Evolutionary conservation across 306 rosid genomes (phyloP).

Genomic region (Cucurbita ficifolia): DNA sequence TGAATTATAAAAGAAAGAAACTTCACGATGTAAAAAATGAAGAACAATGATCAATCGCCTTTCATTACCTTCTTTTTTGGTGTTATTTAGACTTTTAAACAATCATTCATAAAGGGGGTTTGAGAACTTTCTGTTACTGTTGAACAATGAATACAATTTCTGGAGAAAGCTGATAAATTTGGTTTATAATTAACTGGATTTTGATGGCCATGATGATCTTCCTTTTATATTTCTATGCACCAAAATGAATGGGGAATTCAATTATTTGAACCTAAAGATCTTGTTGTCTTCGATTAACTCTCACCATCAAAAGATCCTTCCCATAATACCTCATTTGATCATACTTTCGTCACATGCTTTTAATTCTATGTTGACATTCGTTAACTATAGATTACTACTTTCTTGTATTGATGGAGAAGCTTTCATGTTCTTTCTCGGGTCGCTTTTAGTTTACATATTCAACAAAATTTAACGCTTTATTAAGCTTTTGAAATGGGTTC

Average conservation of each 20-base stretch:
- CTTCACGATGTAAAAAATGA: neutral
- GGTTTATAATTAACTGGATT: neutral
- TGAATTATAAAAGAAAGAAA: neutral
- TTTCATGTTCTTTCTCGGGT: neutral
- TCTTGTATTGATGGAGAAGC: slow-evolving; percentile 2
- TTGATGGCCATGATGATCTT: neutral
- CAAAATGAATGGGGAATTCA: neutral
- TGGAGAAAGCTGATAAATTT: neutral
- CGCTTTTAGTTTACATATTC: neutral
- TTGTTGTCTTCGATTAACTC: neutral
- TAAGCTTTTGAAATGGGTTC: too few relatives aligned
- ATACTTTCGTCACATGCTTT: slow-evolving; percentile 5
- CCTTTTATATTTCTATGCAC: neutral
- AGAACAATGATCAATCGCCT: neutral
- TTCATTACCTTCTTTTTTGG: neutral
- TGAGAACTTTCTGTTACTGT: slow-evolving; percentile 5
- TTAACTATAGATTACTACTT: neutral
- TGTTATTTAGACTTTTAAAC: neutral
- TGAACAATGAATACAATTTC: neutral
- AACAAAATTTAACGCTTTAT: too few relatives aligned
- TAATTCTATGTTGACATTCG: neutral
- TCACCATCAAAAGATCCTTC: neutral
- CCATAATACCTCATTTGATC: neutral
- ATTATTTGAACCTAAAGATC: slow-evolving; percentile 1
- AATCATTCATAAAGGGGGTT: neutral